These are phyloP conservation scores for Gymnopus androsaceus DNA, from an alignment of 1,284 basidiomycete genomes.

Conservation along the genomic window DNA sequence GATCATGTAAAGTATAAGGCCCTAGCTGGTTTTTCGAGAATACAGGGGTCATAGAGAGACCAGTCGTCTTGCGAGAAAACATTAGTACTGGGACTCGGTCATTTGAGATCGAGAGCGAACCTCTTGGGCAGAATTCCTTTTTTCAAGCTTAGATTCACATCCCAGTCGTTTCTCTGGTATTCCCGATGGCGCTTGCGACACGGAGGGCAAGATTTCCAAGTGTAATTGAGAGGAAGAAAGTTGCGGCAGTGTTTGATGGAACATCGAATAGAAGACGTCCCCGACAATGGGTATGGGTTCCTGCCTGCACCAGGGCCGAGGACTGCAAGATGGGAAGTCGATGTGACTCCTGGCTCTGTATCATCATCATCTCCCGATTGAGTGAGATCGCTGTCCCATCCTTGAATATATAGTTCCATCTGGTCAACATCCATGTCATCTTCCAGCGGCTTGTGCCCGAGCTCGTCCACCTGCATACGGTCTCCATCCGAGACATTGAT, in stretches of 20 bases:
- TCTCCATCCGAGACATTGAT: neutral
- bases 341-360: no score
- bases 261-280: slow-evolving; percentile 19
- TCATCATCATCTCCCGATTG: slow-evolving; percentile 3
- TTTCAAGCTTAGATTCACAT: slow-evolving; percentile 22
- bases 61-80: slow-evolving; percentile 4
- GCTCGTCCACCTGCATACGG: neutral
- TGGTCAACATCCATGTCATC: neutral
- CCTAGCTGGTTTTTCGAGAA: neutral
- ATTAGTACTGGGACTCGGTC: no score
- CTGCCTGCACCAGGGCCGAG: no score
- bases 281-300: neutral
- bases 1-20: slow-evolving; percentile 9
- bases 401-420: neutral
- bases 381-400: slow-evolving; percentile 16
- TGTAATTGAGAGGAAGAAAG: slow-evolving; percentile 9
- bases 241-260: slow-evolving; percentile 7
- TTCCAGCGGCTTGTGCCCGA: neutral
- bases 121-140: slow-evolving; percentile 21
- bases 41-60: neutral
- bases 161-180: slow-evolving; percentile 28
- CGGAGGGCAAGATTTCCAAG: slow-evolving; percentile 34
- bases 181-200: slow-evolving; percentile 32
- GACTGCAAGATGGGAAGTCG: no score
- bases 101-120: neutral